Evolutionary conservation across 257 asterid genomes (phyloP).

Genomic region (Echites panduratus): DNA sequence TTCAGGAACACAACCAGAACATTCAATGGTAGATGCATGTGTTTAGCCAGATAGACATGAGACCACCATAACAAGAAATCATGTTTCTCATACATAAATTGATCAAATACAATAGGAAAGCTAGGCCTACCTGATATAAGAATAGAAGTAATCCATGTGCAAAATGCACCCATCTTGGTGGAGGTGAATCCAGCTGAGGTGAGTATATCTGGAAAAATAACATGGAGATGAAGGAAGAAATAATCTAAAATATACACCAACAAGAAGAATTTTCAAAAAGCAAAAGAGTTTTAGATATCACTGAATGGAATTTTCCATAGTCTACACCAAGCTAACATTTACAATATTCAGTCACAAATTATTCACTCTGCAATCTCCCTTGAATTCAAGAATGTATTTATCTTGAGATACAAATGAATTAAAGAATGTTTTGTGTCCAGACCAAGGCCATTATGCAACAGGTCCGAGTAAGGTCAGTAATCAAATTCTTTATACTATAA

Average conservation of each 20-base stretch:
- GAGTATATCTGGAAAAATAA: constrained; percentile 62
- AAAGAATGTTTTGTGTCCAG: background rate
- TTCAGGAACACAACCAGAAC: background rate
- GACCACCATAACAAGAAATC: background rate
- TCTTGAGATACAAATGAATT: too few species aligned
- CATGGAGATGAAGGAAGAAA: constrained; percentile 12
- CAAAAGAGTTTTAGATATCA: background rate
- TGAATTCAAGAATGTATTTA: background rate
- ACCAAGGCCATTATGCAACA: background rate
- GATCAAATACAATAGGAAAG: constrained; percentile 2
- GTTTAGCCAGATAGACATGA: too few species aligned
- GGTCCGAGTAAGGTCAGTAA: background rate
- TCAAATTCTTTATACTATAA: background rate
- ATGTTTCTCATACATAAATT: background rate
- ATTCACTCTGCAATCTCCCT: background rate
- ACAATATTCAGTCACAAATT: background rate
- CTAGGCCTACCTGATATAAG: constrained; percentile 66
- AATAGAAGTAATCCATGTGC: constrained; percentile 89
- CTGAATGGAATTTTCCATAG: background rate
- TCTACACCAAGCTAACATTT: background rate
- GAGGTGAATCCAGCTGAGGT: constrained; percentile 83
- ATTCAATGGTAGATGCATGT: too few species aligned
- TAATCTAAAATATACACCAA: constrained; percentile 2
- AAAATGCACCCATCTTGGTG: constrained; percentile 93
- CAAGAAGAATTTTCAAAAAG: background rate